Evolutionary conservation across 805 yeast species (phyloP).

Genomic region (Spathaspora hagerdaliae): DNA sequence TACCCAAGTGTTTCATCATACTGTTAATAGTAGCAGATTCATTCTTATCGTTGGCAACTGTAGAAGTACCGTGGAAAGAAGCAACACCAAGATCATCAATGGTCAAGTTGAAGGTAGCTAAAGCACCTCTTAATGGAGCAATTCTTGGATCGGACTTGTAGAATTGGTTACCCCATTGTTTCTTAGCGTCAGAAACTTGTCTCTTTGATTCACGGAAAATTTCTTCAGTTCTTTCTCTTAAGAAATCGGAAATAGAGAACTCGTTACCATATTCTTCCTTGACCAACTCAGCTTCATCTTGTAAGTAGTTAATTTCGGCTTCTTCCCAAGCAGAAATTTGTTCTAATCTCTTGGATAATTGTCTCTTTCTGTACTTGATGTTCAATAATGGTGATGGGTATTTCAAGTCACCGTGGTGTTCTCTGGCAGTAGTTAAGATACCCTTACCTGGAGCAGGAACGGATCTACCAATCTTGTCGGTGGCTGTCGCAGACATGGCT

Average conservation of each 20-base stretch:
- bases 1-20: constrained; percentile 94
- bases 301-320: constrained; percentile 65
- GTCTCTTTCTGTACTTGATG: constrained; percentile 90
- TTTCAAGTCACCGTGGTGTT: constrained; percentile 76
- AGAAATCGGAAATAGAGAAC: constrained; percentile 45
- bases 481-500: constrained; percentile 93
- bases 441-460: constrained; percentile 99
- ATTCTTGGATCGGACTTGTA: constrained; percentile 87
- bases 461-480: constrained; percentile 98
- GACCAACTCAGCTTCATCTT: constrained; percentile 62
- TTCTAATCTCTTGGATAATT: constrained; percentile 69
- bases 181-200: constrained; percentile 85
- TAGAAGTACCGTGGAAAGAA: constrained; percentile 99
- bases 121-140: constrained; percentile 94
- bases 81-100: constrained; percentile 95
- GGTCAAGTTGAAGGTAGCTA: constrained; percentile 89
- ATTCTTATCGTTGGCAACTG: constrained; percentile 97
- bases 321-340: constrained; percentile 87
- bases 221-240: constrained; percentile 83
- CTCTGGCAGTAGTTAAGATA: constrained; percentile 96
- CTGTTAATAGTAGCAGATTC: constrained; percentile 87
- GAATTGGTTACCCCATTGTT: constrained; percentile 94
- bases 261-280: constrained; percentile 50
- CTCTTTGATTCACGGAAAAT: constrained; percentile 77
- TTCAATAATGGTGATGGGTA: constrained; percentile 79